Base-by-base conservation (phyloP, 2,329 filamentous ascomycete species). In the Plectosphaerella cucumerina region DNA sequence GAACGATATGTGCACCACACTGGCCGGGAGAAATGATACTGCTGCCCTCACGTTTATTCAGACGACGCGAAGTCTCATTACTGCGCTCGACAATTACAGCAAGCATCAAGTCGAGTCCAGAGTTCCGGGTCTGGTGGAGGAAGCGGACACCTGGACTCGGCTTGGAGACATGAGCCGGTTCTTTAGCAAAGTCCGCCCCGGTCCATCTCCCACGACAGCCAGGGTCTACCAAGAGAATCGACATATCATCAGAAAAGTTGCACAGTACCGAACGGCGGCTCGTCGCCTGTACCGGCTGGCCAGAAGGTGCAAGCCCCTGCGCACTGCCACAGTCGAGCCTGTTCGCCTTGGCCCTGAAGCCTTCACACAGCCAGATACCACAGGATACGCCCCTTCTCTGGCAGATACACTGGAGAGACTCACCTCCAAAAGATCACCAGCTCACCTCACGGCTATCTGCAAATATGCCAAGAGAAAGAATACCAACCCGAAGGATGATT, bases 201-300 rank as follows among this genome's bases (percentile, higher is more conserved):
- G 17, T 9, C 6, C 12, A 33, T 67, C 53, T 33, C 48, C 8
- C 50, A n/a, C n/a, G n/a, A n/a, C n/a, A n/a, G n/a, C 54, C 0
- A 44, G 12, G 6, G 35, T 41, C 12, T 56, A 49, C 42, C 20
- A 20, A 10, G 63, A 58, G 42, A 49, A 70, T 0, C 20, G 63
- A 6, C 67, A 68, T 15, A 67, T 63, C 20, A 56, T 74, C 1
- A 46, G 17, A 1, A 72, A 71, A 50, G 61, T 74, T 2, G 62
- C 68, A 15, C 60, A 66, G 47, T 75, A 73, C 42, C 55, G 57
- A 15, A 63, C 70, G 39, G 60, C 62, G 41, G 62, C 69, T n/a
- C 51, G 56, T 10, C 60, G 63, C 18, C 57, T 76, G 4, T 62
- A 61, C 50, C 60, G 61, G 1, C 58, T 54, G 3, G 68, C 70